phyloP scores from a whole-genome alignment of 495 filamentous ascomycete genomes.

The Parachaetomium inaequale region DNA sequence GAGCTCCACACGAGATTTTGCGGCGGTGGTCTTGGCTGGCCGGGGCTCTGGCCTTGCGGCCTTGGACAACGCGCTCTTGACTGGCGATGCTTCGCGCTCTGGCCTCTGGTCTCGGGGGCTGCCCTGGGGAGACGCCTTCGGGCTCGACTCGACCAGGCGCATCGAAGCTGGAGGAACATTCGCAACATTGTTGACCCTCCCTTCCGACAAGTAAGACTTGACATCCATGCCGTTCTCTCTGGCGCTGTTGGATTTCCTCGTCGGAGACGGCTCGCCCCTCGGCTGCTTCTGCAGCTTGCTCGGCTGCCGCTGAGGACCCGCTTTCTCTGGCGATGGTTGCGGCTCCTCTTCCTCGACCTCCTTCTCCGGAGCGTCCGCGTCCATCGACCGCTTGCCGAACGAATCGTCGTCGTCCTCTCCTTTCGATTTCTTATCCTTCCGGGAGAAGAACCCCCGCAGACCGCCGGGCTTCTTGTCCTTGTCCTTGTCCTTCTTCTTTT shows the following conservation, averaged over 20 bases:
- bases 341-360: slow-evolving; percentile 46
- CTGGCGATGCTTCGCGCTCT: slow-evolving; percentile 20
- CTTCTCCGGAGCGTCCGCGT: slow-evolving; percentile 41
- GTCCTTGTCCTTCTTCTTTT: slow-evolving; percentile 72
- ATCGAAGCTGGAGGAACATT: slow-evolving; percentile 52
- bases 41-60: slow-evolving; percentile 38
- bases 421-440: slow-evolving; percentile 83
- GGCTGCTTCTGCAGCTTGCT: slow-evolving; percentile 75
- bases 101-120: slow-evolving; percentile 35
- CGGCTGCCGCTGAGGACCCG: slow-evolving; percentile 51
- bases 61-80: slow-evolving; percentile 31
- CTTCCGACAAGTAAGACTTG: slow-evolving; percentile 36
- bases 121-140: slow-evolving; percentile 38
- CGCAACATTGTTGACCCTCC: slow-evolving; percentile 41
- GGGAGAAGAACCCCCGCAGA: slow-evolving; percentile 91
- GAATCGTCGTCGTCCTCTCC: slow-evolving; percentile 65
- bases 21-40: slow-evolving; percentile 50
- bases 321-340: slow-evolving; percentile 34
- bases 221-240: slow-evolving; percentile 31
- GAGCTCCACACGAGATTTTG: slow-evolving; percentile 46
- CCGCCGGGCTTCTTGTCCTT: slow-evolving; percentile 91
- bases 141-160: slow-evolving; percentile 59
- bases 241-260: slow-evolving; percentile 35
- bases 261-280: slow-evolving; percentile 52
- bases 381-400: slow-evolving; percentile 59